Base-by-base conservation (phyloP, 129 eudicot genomes). In the Smallanthus sonchifolius region DNA sequence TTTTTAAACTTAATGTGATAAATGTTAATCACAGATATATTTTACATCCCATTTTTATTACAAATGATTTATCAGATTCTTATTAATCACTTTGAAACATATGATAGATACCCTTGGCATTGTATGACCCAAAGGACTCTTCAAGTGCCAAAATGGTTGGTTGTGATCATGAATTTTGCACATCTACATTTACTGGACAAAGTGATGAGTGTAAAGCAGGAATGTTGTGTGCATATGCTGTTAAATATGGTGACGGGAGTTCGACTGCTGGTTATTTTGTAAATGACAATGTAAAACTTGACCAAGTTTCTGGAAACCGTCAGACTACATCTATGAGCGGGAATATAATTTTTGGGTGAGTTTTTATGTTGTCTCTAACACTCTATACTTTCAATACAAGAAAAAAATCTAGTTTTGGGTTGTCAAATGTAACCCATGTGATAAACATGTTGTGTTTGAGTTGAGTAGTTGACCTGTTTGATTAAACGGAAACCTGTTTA, bases 211-310 rank as follows among this genome's bases (percentile, higher is more conserved):
- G 98, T 83, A 82, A 74, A 67, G 80, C 63, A 7, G 97, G 90
- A 39, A 68, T 60, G 85, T 80, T 67, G 38, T 94, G 98, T 77
- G 70, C 86, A 36, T 94, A 90, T 77, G 40, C 86, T 49, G 88
- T 91, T 69, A 86, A 86, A 39, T 94, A 94, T 65, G 98, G 98
- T 65, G 98, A 94, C 61, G 98, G 98, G 65, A 94, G 98, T 82
- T 62, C 83, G 76, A 90, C 97, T 0, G 45, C 88, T 6, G 98
- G 98, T 65, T 88, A 77, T 80, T 94, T 88, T 75, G 85, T 94
- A 65, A 60, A 66, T 55, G 98, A 94, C 43, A 32, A 16, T 20
- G 28, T 86, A 35, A 80, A 74, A 62, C 75, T 90, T 39, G 80
- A 83, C 73, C 75, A 76, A 69, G 97, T 83, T 7, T 74, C 89